Percentiles rank a stretch among this genome's conserved stretches.
phyloP scores from a whole-genome alignment of 495 filamentous ascomycete species.

The Hypoxylon lienhwacheense region DNA sequence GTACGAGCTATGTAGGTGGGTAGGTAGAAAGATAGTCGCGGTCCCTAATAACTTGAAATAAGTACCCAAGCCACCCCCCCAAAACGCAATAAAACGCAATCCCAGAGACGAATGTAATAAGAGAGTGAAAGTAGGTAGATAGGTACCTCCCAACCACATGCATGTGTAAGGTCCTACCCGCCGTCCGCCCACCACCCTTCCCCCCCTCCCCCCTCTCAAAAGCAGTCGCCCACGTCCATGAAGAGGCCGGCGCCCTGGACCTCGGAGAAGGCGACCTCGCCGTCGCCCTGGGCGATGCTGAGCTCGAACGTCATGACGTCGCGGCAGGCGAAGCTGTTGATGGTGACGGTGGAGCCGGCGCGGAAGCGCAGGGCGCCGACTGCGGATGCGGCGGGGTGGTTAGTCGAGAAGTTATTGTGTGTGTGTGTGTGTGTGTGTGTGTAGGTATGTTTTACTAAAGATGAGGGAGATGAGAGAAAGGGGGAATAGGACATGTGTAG shows the following conservation, averaged over 20 bases:
- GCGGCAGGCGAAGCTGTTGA: conserved; percentile 44
- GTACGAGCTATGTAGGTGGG: no score
- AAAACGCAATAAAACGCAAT: no score
- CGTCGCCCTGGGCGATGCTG: conserved; percentile 17
- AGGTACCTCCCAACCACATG: not conserved
- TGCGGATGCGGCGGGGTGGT: no score
- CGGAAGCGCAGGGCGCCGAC: conserved; percentile 37
- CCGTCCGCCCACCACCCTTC: not conserved
- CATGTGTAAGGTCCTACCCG: not conserved
- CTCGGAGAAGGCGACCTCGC: conserved; percentile 25
- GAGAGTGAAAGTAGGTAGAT: not conserved
- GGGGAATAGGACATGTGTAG: no score
- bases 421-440: no score
- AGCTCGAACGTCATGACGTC: conserved; percentile 36
- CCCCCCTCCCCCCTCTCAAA: not conserved
- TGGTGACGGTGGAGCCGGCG: conserved; percentile 1
- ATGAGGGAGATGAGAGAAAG: no score
- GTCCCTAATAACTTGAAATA: not conserved
- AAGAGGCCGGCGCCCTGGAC: conserved; percentile 21
- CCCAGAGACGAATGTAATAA: not conserved
- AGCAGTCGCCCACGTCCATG: conserved; percentile 22
- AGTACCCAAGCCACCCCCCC: not conserved
- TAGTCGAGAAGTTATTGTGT: no score
- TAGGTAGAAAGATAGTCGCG: not conserved
- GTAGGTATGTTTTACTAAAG: no score